Conservation (phyloP, 208 protist species). For the Herpetomonas tarakana region DNA sequence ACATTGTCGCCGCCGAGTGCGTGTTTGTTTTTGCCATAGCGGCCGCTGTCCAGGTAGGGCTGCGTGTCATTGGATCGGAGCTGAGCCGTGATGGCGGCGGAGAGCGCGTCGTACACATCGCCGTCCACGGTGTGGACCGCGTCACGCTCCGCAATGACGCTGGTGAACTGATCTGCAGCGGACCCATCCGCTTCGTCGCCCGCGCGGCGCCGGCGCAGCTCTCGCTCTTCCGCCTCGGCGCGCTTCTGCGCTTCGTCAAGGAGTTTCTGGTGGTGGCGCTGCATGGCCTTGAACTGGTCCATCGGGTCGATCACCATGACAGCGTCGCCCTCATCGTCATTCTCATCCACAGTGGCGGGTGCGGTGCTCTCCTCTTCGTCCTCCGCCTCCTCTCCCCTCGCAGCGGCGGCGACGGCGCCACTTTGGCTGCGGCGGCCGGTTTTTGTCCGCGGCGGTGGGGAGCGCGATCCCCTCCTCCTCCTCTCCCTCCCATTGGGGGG, state of each 20-base stretch:
- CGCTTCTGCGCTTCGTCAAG: background rate
- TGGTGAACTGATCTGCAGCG: background rate
- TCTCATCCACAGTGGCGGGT: background rate
- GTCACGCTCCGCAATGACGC: background rate
- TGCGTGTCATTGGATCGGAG: background rate
- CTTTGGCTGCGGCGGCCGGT: background rate
- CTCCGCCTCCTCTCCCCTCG: too few relatives aligned
- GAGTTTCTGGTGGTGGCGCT: background rate
- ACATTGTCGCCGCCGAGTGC: background rate
- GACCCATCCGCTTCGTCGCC: too few relatives aligned
- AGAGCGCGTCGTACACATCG: background rate
- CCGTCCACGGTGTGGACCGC: background rate
- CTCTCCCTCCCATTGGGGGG: background rate
- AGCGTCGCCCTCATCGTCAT: constrained; percentile 8
- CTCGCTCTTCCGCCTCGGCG: background rate
- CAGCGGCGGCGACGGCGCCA: background rate
- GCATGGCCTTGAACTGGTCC: constrained; percentile 6
- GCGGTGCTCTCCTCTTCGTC: background rate
- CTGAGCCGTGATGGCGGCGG: background rate
- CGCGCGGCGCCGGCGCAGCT: constrained; percentile 1
- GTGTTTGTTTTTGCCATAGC: background rate
- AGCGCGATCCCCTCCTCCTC: too few relatives aligned
- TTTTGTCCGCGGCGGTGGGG: background rate
- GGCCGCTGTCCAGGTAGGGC: background rate
- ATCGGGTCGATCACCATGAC: constrained; percentile 18